These are phyloP conservation scores for Neoarthrinium moseri DNA, from an alignment of 2,329 filamentous ascomycete species.

Conservation along the genomic window DNA sequence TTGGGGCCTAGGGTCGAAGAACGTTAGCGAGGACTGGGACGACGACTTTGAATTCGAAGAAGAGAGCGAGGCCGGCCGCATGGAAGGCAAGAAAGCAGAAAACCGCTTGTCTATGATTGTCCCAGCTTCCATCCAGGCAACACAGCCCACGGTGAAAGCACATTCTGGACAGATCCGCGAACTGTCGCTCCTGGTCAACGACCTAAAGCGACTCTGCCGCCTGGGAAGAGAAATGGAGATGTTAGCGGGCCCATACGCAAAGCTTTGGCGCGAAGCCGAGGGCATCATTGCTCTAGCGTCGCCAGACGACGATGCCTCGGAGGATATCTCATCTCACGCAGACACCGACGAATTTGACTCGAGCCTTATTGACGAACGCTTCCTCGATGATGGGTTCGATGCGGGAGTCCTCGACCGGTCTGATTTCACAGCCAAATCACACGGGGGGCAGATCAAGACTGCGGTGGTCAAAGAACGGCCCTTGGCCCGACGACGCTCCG, in stretches of 20 bases:
- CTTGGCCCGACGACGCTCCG: conserved; percentile 54
- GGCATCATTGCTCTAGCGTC: conserved; percentile 84
- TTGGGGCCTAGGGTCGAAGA: conserved; percentile 78
- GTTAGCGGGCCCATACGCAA: conserved; percentile 55
- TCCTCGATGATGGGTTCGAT: conserved; percentile 48
- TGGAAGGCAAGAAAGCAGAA: conserved; percentile 34
- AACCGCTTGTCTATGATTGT: conserved; percentile 61
- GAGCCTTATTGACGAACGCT: conserved; percentile 40
- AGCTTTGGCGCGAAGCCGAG: conserved; percentile 77
- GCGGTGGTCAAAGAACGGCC: conserved; percentile 54
- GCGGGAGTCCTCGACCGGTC: conserved; percentile 40
- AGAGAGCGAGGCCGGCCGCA: conserved; percentile 34
- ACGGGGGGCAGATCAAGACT: conserved; percentile 41
- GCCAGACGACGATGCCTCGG: conserved; percentile 59
- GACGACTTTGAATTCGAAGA: conserved; percentile 78
- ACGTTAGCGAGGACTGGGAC: conserved; percentile 83
- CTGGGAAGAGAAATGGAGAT: conserved; percentile 69
- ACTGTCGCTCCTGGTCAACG: conserved; percentile 77
- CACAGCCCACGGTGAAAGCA: conserved; percentile 77
- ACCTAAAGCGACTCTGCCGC: conserved; percentile 73
- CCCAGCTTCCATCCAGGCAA: conserved; percentile 75
- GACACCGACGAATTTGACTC: conserved; percentile 37
- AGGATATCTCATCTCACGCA: conserved; percentile 32
- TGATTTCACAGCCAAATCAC: conserved; percentile 35
- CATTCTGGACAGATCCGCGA: conserved; percentile 84